Conservation (phyloP, 495 filamentous ascomycete species). For the Niebla homalea region DNA sequence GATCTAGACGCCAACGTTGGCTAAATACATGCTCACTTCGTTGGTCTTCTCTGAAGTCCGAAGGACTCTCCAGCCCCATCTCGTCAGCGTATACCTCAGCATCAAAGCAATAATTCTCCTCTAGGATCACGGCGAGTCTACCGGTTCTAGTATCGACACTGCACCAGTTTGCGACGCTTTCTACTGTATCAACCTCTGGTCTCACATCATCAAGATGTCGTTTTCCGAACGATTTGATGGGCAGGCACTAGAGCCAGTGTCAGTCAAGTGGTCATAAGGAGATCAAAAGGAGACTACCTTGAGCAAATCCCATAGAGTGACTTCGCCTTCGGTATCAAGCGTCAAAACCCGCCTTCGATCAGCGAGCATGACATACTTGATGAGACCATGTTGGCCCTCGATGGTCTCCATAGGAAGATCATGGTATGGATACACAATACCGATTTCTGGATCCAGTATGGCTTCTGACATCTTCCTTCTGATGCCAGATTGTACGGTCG, state of each 20-base stretch:
- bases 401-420: constrained; percentile 74
- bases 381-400: constrained; percentile 87
- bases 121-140: constrained; percentile 74
- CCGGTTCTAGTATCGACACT: constrained; percentile 87
- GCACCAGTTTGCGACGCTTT: constrained; percentile 90
- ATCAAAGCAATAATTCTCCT: constrained; percentile 94
- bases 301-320: constrained; percentile 90
- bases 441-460: constrained; percentile 43
- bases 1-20: not conserved
- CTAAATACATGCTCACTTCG: constrained; percentile 49
- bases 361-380: constrained; percentile 86
- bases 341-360: constrained; percentile 82
- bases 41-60: constrained; percentile 85
- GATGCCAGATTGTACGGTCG: constrained; percentile 33
- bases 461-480: constrained; percentile 49
- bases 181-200: constrained; percentile 71
- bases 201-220: constrained; percentile 85
- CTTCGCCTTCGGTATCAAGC: constrained; percentile 87
- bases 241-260: constrained; percentile 50
- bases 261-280: not conserved
- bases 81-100: constrained; percentile 96
- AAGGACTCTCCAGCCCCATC: constrained; percentile 50
- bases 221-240: constrained; percentile 80
- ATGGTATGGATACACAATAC: constrained; percentile 50
- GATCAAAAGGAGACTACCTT: constrained; percentile 36